Percentiles rank a stretch among this genome's conserved stretches.
Evolutionary conservation across 306 rosid genomes (phyloP).

Genomic region (Quercus engelmannii): DNA sequence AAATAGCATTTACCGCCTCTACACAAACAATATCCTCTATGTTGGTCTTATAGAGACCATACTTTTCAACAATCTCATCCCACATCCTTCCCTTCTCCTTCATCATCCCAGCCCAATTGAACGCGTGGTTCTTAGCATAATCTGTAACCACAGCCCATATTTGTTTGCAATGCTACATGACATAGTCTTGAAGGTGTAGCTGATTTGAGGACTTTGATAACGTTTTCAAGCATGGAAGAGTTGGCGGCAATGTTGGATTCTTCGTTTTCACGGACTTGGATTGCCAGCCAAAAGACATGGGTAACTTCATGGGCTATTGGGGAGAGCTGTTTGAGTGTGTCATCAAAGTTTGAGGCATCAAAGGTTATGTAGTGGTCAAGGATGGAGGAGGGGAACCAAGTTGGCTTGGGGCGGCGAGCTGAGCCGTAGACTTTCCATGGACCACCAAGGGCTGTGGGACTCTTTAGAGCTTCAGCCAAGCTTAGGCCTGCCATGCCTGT

Average conservation of each 20-base stretch:
- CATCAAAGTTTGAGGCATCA: constrained; percentile 18
- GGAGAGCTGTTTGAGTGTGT: constrained; percentile 24
- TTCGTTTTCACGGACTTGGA: constrained; percentile 17
- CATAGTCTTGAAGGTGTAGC: not conserved
- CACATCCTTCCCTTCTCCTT: too few relatives aligned
- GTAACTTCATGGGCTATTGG: constrained; percentile 33
- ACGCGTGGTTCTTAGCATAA: too few relatives aligned
- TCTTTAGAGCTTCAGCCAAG: constrained; percentile 24
- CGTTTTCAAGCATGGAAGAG: constrained; percentile 25
- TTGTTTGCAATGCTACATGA: constrained; percentile 28
- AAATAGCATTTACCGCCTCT: too few relatives aligned
- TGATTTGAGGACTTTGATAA: constrained; percentile 16
- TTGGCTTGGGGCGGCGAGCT: constrained; percentile 5
- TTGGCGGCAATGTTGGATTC: constrained; percentile 17
- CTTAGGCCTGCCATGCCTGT: constrained; percentile 39
- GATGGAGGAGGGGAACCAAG: constrained; percentile 26
- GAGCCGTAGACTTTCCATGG: constrained; percentile 44
- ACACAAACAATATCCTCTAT: too few relatives aligned
- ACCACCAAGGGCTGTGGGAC: constrained; percentile 21
- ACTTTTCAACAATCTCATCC: too few relatives aligned
- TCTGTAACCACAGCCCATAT: too few relatives aligned
- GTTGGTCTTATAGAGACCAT: too few relatives aligned
- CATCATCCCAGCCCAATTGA: too few relatives aligned
- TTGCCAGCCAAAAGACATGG: constrained; percentile 34
- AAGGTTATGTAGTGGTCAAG: constrained; percentile 26